Evolutionary conservation across 1,284 basidiomycete genomes (phyloP), one percentile per base, ranked within the genome.

Genomic region (Ceratobasidium sp.): DNA sequence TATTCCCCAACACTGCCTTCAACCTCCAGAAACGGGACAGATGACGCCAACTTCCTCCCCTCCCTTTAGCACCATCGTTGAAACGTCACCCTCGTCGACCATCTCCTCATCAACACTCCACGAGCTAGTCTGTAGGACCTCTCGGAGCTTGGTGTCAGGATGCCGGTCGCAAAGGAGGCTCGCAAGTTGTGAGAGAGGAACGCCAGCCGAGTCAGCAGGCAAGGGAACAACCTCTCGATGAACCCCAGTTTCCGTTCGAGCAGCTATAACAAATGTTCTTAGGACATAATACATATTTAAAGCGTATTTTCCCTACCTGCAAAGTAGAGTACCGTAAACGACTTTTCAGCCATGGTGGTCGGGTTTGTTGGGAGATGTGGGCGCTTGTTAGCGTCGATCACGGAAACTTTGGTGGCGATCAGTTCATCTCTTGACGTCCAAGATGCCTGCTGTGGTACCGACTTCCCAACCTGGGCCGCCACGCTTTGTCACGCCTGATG

Each of bases 401-500:
- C 22, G n/a, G 45, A 47, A 62, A 35, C 45, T 32, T 50, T 50
- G 29, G 45, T 47, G 43, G 32, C 56, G 20, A 45, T 45, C 56
- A 45, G 10, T 22, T 20, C 20, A 47, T 22, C 38, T 40, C 38
- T 8, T 40, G 17, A 42, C 12, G 10, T 35, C 12, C 56, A 67
- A 43, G 10, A 74, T 74, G 73, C 70, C 73, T 49, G 68, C 72
- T 5, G 56, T 82, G 69, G 75, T 75, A 8, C 74, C 83, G 72
- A 85, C 90, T 72, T 77, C 78, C 35, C 65, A 79, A 7, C n/a
- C 45, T 12, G 56, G 56, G 17, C 70, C 88, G 0, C 91, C 91
- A 0, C 74, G 76, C 0, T 89, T 83, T 70, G 83, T 90, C 54
- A 85, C 90, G 1, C 83, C 81, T 8, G 91, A 92, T 56, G 87